phyloP scores from a whole-genome alignment of 1,139 yeast genomes.

The Diutina pseudorugosa region DNA sequence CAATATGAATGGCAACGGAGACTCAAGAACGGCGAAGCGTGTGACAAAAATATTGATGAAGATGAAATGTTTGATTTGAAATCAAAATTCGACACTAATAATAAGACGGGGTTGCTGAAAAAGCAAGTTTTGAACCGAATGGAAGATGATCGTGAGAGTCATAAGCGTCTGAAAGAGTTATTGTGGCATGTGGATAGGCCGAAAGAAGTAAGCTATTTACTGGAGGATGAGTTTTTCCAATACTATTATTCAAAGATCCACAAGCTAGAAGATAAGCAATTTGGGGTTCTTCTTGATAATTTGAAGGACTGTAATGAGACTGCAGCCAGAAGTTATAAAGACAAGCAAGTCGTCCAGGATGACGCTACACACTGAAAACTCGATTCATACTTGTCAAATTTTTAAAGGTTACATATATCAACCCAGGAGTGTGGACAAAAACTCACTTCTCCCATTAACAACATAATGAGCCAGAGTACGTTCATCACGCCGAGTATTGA shows the following conservation, averaged over 20 bases:
- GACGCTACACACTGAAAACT: background rate
- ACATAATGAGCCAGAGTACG: constrained; percentile 57
- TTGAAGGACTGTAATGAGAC: constrained; percentile 44
- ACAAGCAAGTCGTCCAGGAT: constrained; percentile 7
- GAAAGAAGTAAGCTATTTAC: constrained; percentile 21
- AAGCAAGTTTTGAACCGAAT: constrained; percentile 59
- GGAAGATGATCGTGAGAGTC: constrained; percentile 82
- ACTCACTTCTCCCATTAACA: constrained; percentile 68
- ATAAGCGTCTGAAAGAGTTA: constrained; percentile 64
- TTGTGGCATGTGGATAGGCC: constrained; percentile 57
- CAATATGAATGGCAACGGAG: constrained; percentile 34
- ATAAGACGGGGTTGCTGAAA: constrained; percentile 16
- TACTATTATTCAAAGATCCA: constrained; percentile 44
- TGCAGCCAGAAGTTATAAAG: constrained; percentile 34
- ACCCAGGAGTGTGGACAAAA: constrained; percentile 22
- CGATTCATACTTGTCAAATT: background rate
- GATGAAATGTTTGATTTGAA: constrained; percentile 20
- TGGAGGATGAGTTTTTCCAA: constrained; percentile 45
- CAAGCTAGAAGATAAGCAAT: constrained; percentile 33
- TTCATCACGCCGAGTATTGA: constrained; percentile 21
- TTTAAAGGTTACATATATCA: background rate
- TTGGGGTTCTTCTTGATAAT: constrained; percentile 25
- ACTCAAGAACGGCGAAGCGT: constrained; percentile 13
- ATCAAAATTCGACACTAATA: constrained; percentile 9
- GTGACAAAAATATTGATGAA: constrained; percentile 11